Conservation (phyloP, 2,329 filamentous ascomycete genomes). For the Aspergillus floridensis region DNA sequence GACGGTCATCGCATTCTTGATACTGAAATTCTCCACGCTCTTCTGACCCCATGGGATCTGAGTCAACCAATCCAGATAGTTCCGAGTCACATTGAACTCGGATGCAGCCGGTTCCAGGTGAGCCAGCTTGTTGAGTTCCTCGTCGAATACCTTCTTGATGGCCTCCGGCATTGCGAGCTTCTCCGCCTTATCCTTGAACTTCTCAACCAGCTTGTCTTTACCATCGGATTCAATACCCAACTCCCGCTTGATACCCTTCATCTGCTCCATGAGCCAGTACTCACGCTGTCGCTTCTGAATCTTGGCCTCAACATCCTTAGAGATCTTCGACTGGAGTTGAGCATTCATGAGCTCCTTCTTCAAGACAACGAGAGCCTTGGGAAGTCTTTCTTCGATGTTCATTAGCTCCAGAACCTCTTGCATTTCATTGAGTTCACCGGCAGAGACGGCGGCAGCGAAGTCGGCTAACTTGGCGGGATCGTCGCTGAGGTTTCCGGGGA, state of each 20-base stretch:
- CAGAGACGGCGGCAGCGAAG: slow-evolving; percentile 95
- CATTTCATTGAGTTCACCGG: slow-evolving; percentile 84
- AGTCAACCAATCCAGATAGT: slow-evolving; percentile 98
- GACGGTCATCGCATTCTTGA: slow-evolving; percentile 83
- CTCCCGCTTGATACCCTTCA: slow-evolving; percentile 96
- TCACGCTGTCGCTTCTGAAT: slow-evolving; percentile 96
- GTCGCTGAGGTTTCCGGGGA: slow-evolving; percentile 88
- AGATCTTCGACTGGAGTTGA: slow-evolving; percentile 93
- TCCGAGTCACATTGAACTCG: slow-evolving; percentile 97
- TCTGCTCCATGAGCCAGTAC: slow-evolving; percentile 99
- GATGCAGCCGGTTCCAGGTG: slow-evolving; percentile 94
- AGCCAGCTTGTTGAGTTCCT: slow-evolving; percentile 94
- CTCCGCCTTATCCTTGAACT: slow-evolving; percentile 90
- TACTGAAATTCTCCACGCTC: slow-evolving; percentile 94
- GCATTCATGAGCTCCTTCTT: slow-evolving; percentile 99
- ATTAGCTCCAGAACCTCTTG: slow-evolving; percentile 87
- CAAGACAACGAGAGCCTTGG: slow-evolving; percentile 84
- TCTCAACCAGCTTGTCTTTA: slow-evolving; percentile 96
- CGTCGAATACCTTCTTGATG: slow-evolving; percentile 96
- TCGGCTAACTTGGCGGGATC: slow-evolving; percentile 95
- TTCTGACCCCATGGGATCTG: slow-evolving; percentile 97
- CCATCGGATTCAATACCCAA: slow-evolving; percentile 95
- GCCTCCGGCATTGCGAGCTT: slow-evolving; percentile 96
- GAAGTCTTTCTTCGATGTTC: slow-evolving; percentile 87
- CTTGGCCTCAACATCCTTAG: slow-evolving; percentile 94